Evolutionary conservation across 495 filamentous ascomycete genomes (phyloP).

Genomic region (Aspergillus coremiiformis): DNA sequence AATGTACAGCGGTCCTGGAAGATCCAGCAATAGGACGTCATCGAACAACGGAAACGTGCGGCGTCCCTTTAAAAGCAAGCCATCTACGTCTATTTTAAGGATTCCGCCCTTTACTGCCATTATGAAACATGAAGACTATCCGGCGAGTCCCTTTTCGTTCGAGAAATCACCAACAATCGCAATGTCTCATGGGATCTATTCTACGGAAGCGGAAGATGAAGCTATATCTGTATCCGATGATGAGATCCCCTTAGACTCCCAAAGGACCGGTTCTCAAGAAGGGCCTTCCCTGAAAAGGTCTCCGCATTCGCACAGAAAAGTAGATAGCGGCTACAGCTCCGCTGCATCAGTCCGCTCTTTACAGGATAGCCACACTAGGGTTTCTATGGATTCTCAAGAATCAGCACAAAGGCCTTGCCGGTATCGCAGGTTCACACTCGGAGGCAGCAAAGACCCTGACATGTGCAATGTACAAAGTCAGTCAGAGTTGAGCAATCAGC

Average conservation of each 20-base stretch:
- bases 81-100: conserved; percentile 10
- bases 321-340: conserved; percentile 41
- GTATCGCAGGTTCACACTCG: conserved; percentile 9
- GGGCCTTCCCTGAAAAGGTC: conserved; percentile 2
- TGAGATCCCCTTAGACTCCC: neutral
- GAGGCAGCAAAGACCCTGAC: conserved; percentile 9
- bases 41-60: neutral
- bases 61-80: neutral
- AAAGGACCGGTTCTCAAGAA: neutral
- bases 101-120: conserved; percentile 13
- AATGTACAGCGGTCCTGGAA: neutral
- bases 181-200: conserved; percentile 2
- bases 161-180: conserved; percentile 28
- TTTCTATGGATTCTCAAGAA: conserved; percentile 25
- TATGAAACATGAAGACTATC: conserved; percentile 21
- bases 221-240: conserved; percentile 24
- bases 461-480: neutral
- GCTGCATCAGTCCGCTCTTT: conserved; percentile 27
- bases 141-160: conserved; percentile 34
- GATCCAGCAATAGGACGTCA: neutral
- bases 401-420: conserved; percentile 9
- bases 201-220: conserved; percentile 23
- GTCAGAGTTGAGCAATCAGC: neutral
- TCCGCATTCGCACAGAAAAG: conserved; percentile 27
- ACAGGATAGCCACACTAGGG: conserved; percentile 20